Conservation (phyloP, 371 early-diverging fungal genomes). For the Mortierella sp. region DNA sequence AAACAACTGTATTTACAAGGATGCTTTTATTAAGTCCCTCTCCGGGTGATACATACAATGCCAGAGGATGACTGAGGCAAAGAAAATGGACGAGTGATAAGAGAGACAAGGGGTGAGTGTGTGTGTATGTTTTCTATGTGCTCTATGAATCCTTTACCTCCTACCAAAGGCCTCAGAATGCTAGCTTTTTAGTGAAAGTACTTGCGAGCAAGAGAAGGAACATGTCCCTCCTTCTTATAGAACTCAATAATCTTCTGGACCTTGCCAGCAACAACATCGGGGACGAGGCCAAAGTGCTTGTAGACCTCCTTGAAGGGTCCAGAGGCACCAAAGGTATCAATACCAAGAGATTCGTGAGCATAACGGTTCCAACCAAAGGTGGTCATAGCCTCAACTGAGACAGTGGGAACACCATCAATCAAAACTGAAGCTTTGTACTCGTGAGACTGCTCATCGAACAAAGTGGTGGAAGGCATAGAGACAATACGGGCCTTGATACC, state of each 20-base stretch:
- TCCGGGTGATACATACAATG: too few relatives aligned
- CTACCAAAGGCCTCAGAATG: too few relatives aligned
- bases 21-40: not conserved
- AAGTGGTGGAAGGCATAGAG: slow-evolving; percentile 95
- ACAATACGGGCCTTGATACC: slow-evolving; percentile 87
- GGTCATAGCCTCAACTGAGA: slow-evolving; percentile 94
- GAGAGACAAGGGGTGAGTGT: too few relatives aligned
- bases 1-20: slow-evolving; percentile 6
- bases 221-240: slow-evolving; percentile 66
- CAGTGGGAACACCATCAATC: slow-evolving; percentile 79
- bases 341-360: slow-evolving; percentile 92
- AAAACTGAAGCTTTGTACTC: slow-evolving; percentile 93
- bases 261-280: slow-evolving; percentile 82
- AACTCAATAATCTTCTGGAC: slow-evolving; percentile 81
- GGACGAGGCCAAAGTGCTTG: slow-evolving; percentile 87
- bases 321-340: slow-evolving; percentile 96
- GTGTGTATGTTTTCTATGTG: too few relatives aligned
- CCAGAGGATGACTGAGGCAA: too few relatives aligned
- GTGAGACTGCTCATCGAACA: slow-evolving; percentile 93
- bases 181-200: slow-evolving; percentile 58
- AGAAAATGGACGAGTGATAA: too few relatives aligned
- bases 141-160: too few relatives aligned
- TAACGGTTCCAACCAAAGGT: slow-evolving; percentile 97
- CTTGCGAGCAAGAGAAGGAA: slow-evolving; percentile 54
- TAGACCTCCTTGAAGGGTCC: slow-evolving; percentile 88